Evolutionary conservation across 164 flowering plant genomes (phyloP).

Genomic region (Chimonanthus praecox): DNA sequence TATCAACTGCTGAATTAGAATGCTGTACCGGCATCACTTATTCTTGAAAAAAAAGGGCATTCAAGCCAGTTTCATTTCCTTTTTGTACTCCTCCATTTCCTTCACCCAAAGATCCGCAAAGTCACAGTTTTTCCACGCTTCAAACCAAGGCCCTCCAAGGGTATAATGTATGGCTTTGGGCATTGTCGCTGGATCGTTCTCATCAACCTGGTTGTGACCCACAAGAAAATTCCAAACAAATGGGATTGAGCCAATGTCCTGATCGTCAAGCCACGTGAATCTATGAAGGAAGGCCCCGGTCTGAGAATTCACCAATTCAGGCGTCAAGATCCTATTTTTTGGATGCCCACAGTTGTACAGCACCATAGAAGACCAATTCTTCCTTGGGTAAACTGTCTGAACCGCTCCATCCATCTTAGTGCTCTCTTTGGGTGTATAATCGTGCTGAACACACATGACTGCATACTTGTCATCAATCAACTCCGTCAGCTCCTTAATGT

Average conservation of each 20-base stretch:
- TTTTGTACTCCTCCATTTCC: slow-evolving; percentile 45
- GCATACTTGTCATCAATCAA: slow-evolving; percentile 77
- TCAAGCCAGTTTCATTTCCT: slow-evolving; percentile 5
- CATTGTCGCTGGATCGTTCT: slow-evolving; percentile 41
- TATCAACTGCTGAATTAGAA: too few species aligned
- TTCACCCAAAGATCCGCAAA: slow-evolving; percentile 84
- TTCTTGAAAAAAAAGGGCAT: too few species aligned
- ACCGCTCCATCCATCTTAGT: slow-evolving; percentile 95
- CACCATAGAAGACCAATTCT: slow-evolving; percentile 98
- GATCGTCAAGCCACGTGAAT: slow-evolving; percentile 88
- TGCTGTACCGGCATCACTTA: too few species aligned
- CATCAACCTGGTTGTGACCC: slow-evolving; percentile 76
- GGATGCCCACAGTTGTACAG: slow-evolving; percentile 87
- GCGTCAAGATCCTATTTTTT: slow-evolving; percentile 62
- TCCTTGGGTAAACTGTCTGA: slow-evolving; percentile 83
- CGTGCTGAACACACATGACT: slow-evolving; percentile 95
- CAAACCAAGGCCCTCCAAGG: slow-evolving; percentile 96
- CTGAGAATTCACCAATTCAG: slow-evolving; percentile 67
- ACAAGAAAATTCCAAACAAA: slow-evolving; percentile 96
- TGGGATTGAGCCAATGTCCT: slow-evolving; percentile 78
- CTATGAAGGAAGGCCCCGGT: slow-evolving; percentile 87
- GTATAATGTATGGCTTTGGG: slow-evolving; percentile 94
- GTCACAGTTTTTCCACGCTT: slow-evolving; percentile 81
- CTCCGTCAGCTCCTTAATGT: slow-evolving; percentile 66
- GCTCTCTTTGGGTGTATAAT: slow-evolving; percentile 82